These are phyloP conservation scores for Suillus discolor DNA, from an alignment of 768 basidiomycete species.

Conservation along the genomic window DNA sequence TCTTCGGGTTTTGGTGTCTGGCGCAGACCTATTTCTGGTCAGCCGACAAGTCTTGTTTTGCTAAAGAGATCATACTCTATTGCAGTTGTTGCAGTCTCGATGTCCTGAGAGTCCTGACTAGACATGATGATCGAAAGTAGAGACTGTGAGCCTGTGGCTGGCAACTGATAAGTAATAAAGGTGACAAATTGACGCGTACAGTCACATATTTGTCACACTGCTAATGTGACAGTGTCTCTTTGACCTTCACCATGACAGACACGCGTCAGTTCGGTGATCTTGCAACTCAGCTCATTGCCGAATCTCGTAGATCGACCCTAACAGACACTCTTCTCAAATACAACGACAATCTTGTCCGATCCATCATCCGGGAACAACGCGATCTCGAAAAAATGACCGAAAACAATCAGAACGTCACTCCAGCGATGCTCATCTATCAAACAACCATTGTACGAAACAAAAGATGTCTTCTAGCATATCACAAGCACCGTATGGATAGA, in stretches of 20 bases:
- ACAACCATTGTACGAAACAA: conserved; percentile 92
- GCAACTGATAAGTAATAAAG: conserved; percentile 5
- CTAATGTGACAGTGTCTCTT: conserved; percentile 8
- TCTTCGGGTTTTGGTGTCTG: conserved; percentile 85
- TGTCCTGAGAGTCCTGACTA: conserved; percentile 46
- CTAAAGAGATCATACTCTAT: conserved; percentile 33
- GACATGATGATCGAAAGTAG: conserved; percentile 25
- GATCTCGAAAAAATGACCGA: conserved; percentile 69
- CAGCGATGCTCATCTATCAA: conserved; percentile 80
- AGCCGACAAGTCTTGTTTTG: conserved; percentile 6
- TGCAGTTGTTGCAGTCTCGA: conserved; percentile 46
- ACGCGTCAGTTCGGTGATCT: conserved; percentile 80
- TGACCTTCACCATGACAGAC: conserved; percentile 39
- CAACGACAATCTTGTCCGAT: conserved; percentile 85
- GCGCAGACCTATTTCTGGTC: conserved; percentile 49
- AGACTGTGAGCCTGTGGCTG: neutral
- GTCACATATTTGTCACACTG: conserved; percentile 14
- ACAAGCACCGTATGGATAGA: conserved; percentile 81
- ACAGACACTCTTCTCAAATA: conserved; percentile 89
- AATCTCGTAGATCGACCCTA: conserved; percentile 82
- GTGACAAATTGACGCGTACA: conserved; percentile 13
- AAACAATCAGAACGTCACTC: conserved; percentile 48
- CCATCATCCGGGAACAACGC: conserved; percentile 88
- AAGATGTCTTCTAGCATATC: conserved; percentile 94
- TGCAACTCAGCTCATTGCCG: conserved; percentile 83